A percentile compares a stretch with the other conserved stretches of the same genome.
Evolutionary conservation across 2,329 filamentous ascomycete species (phyloP).

Genomic region (Sporothrix dimorphospora): DNA sequence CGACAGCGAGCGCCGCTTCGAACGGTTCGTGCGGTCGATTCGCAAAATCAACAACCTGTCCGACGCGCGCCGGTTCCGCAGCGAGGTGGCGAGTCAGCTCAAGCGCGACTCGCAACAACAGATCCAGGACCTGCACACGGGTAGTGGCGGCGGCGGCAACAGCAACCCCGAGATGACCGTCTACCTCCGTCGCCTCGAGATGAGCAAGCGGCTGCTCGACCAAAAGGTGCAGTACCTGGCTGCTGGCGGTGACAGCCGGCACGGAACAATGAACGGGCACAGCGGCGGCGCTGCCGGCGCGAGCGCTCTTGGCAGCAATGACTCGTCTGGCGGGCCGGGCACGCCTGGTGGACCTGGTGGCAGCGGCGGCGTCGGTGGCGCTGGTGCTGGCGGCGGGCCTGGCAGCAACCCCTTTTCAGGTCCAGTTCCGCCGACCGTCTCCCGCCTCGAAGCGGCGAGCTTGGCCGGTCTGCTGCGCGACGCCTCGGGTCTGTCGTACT

Average conservation of each 20-base stretch:
- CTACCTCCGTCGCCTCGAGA: slow-evolving; percentile 87
- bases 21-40: slow-evolving; percentile 94
- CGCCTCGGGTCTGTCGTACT: slow-evolving; percentile 89
- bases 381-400: slow-evolving; percentile 33
- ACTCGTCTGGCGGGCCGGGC: background rate
- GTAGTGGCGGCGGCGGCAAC: slow-evolving; percentile 19
- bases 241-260: slow-evolving; percentile 60
- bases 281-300: background rate
- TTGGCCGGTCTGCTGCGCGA: slow-evolving; percentile 87
- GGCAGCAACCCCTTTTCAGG: background rate
- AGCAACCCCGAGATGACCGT: slow-evolving; percentile 70
- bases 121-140: slow-evolving; percentile 26
- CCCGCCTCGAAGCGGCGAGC: slow-evolving; percentile 72
- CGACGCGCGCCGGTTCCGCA: slow-evolving; percentile 88
- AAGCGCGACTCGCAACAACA: slow-evolving; percentile 80
- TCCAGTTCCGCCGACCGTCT: slow-evolving; percentile 46
- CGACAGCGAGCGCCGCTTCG: slow-evolving; percentile 90
- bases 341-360: background rate
- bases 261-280: slow-evolving; percentile 30
- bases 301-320: slow-evolving; percentile 4
- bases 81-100: slow-evolving; percentile 87
- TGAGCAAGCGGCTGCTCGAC: slow-evolving; percentile 86
- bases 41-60: slow-evolving; percentile 87
- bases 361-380: background rate
- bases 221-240: slow-evolving; percentile 84